A percentile compares a stretch with the other conserved stretches of the same genome.
phyloP scores from a whole-genome alignment of 1,139 yeast species.

The Pichia inconspicua region DNA sequence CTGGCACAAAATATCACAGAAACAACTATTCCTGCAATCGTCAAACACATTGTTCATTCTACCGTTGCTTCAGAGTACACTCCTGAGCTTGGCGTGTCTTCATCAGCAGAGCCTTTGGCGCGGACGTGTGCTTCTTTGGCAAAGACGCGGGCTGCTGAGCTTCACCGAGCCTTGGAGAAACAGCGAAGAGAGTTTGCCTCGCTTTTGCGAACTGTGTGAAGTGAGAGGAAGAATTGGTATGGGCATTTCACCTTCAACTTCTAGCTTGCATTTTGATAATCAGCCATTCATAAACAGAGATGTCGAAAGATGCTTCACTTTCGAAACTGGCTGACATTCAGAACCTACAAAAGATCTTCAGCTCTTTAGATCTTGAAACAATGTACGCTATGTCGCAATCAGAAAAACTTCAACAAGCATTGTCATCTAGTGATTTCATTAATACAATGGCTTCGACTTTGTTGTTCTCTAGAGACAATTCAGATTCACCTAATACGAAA shows the following conservation, averaged over 20 bases:
- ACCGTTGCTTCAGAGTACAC: neutral
- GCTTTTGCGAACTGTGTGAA: neutral
- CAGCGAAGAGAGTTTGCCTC: neutral
- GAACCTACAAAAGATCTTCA: slow-evolving; percentile 8
- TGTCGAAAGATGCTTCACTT: neutral
- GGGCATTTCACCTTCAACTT: too few relatives aligned
- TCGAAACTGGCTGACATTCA: slow-evolving; percentile 3
- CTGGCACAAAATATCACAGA: slow-evolving; percentile 1
- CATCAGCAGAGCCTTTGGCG: neutral
- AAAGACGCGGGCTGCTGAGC: neutral
- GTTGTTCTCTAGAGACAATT: neutral
- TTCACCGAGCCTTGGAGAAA: neutral
- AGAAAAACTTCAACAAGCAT: slow-evolving; percentile 14
- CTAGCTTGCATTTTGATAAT: too few relatives aligned
- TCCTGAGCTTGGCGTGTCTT: neutral
- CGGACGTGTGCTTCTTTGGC: neutral
- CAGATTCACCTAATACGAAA: neutral
- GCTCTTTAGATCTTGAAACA: slow-evolving; percentile 8
- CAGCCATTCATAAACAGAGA: neutral
- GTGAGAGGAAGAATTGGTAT: too few relatives aligned
- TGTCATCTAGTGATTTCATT: slow-evolving; percentile 15
- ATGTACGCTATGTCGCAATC: slow-evolving; percentile 15
- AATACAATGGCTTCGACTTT: slow-evolving; percentile 6
- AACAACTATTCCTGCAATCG: neutral
- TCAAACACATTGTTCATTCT: slow-evolving; percentile 1